These are phyloP conservation scores for Penicillium malachiteum DNA, from an alignment of 495 filamentous ascomycete genomes.

Conservation along the genomic window DNA sequence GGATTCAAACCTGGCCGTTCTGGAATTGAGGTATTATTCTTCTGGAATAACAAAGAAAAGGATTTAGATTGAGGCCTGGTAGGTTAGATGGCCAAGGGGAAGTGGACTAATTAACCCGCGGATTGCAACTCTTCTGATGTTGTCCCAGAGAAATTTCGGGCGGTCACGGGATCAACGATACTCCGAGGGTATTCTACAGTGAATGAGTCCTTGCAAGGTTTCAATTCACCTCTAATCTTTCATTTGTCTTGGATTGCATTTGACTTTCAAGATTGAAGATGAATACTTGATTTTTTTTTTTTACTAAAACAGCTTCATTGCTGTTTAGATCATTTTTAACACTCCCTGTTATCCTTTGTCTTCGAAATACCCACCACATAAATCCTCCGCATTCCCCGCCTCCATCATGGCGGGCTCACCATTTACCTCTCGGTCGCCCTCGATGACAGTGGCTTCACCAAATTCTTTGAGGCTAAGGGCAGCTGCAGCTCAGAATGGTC, in stretches of 20 bases:
- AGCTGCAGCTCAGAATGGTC: slow-evolving; percentile 29
- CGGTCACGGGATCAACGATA: slow-evolving; percentile 36
- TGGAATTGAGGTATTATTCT: not conserved
- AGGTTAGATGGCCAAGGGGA: not conserved
- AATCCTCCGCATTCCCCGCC: not conserved
- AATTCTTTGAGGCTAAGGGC: slow-evolving; percentile 39
- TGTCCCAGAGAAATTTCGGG: slow-evolving; percentile 37
- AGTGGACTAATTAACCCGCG: not conserved
- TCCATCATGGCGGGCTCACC: slow-evolving; percentile 46
- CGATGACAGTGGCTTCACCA: slow-evolving; percentile 31
- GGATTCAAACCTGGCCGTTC: not conserved
- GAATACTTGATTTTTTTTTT: not conserved
- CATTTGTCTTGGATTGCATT: not conserved
- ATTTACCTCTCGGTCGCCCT: slow-evolving; percentile 35
- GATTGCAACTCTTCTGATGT: not conserved
- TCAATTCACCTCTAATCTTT: too few relatives aligned
- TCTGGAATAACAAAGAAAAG: not conserved
- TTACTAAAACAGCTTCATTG: not conserved
- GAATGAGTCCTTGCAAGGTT: too few relatives aligned
- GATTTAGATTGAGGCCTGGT: not conserved
- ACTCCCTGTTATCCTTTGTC: not conserved
- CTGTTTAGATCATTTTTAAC: not conserved
- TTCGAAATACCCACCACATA: not conserved
- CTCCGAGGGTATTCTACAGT: slow-evolving; percentile 21
- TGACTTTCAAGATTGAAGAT: not conserved